Base-by-base conservation (phyloP, 768 basidiomycete species). In the Clavaria fumosa region DNA sequence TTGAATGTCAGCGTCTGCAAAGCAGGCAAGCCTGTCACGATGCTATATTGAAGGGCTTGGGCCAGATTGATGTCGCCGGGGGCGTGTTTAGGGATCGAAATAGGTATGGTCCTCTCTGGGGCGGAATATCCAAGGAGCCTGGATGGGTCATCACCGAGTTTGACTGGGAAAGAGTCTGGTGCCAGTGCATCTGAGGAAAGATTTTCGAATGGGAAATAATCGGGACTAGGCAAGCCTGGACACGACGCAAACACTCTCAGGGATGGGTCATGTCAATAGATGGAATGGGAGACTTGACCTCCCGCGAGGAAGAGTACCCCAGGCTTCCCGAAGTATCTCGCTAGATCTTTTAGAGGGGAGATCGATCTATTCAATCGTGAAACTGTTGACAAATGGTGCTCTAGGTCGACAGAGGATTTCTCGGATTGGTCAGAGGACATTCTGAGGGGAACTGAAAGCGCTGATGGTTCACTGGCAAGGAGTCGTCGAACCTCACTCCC, bases 171-270 rank as follows among this genome's bases (percentile, higher is more conserved):
- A 3, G 66, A 61, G 45, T 76, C 69, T 1, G 59, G 50, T 2
- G 62, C 51, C 21, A 77, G 63, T 5, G 65, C 61, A 23, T 73
- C 62, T 10, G 69, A 74, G 2, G 69, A 67, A 31, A 88, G 45
- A 21, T 64, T 58, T 15, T 75, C 63, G 50, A 79, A 79, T 0
- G 80, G 79, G 52, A 82, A 86, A 51, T 75, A 77, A 0, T 63
- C 65, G 5, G 80, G 72, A 43, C 61, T 64, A 0, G 84, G 82
- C 18, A 79, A 48, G 7, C 79, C 79, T 77, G 27, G 22, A 18
- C 11, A 35, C n/a, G n/a, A n/a, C n/a, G 24, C 15, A 23, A 19
- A 20, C n/a, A 33, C 7, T 45, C 22, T 24, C 32, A 12, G 12
- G 1, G 19, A 15, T 3, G 23, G 19, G 5, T 11, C 17, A 28